Conservation (phyloP, 768 basidiomycete species). For the Mycena galopus region DNA sequence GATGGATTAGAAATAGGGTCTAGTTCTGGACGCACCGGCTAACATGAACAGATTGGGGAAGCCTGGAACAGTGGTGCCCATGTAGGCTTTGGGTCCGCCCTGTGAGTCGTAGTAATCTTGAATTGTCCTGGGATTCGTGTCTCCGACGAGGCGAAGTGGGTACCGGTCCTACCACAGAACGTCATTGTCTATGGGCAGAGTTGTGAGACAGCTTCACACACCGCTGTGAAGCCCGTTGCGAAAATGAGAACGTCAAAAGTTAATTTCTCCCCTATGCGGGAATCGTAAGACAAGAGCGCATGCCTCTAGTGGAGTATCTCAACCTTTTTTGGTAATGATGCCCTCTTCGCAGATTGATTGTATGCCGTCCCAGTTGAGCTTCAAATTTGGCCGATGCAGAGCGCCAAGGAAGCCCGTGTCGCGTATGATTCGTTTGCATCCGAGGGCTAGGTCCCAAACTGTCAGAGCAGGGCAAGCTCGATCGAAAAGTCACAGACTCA, state of each 20-base stretch:
- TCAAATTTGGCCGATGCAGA: constrained; percentile 61
- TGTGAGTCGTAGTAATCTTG: constrained; percentile 56
- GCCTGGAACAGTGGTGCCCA: constrained; percentile 57
- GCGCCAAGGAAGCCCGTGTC: constrained; percentile 62
- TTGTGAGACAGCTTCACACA: constrained; percentile 22
- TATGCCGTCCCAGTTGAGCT: constrained; percentile 58
- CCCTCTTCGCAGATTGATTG: constrained; percentile 56
- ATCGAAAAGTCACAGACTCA: constrained; percentile 42
- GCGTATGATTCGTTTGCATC: constrained; percentile 68
- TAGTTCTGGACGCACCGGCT: constrained; percentile 44
- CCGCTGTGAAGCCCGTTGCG: constrained; percentile 53
- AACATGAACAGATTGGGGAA: constrained; percentile 63
- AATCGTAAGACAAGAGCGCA: no score
- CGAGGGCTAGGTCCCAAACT: constrained; percentile 54
- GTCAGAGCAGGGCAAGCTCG: background rate
- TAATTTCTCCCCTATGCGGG: constrained; percentile 49
- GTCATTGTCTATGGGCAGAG: background rate
- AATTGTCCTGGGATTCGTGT: constrained; percentile 43
- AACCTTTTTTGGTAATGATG: constrained; percentile 57
- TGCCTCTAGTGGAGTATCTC: no score
- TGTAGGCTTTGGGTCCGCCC: constrained; percentile 58
- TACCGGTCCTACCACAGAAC: constrained; percentile 49
- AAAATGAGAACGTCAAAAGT: constrained; percentile 57
- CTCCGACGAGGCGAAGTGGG: constrained; percentile 51
- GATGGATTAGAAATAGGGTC: constrained; percentile 52